Conservation (phyloP, 192 early-diverging fungal genomes). For the Chytriomyces hyalinus region DNA sequence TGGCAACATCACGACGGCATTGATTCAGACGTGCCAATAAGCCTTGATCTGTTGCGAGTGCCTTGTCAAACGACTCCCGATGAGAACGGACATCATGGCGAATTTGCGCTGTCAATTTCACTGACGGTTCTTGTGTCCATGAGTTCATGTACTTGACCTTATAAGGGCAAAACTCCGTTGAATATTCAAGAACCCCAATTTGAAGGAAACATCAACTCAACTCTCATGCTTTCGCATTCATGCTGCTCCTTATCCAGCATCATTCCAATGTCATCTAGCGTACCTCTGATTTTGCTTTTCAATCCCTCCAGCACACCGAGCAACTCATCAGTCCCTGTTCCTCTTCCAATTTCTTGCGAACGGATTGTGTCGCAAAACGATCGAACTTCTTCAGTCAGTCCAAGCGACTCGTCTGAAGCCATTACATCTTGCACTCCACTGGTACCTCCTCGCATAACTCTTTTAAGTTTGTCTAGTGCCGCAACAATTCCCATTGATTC, state of each 20-base stretch:
- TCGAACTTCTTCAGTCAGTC: slow-evolving; percentile 59
- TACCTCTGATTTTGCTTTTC: slow-evolving; percentile 67
- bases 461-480: slow-evolving; percentile 79
- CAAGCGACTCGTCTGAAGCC: slow-evolving; percentile 40
- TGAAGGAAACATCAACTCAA: slow-evolving; percentile 45
- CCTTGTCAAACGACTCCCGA: slow-evolving; percentile 79
- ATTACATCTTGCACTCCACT: slow-evolving; percentile 19
- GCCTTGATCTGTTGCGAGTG: slow-evolving; percentile 58
- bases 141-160: slow-evolving; percentile 75
- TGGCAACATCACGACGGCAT: slow-evolving; percentile 34
- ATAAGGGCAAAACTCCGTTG: neutral
- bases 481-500: slow-evolving; percentile 86
- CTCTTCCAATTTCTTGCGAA: slow-evolving; percentile 29
- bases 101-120: slow-evolving; percentile 70
- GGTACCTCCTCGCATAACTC: slow-evolving; percentile 46
- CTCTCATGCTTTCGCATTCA: slow-evolving; percentile 78
- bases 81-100: slow-evolving; percentile 77
- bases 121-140: slow-evolving; percentile 87
- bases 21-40: slow-evolving; percentile 40
- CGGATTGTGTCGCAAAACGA: slow-evolving; percentile 67
- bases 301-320: slow-evolving; percentile 68
- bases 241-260: slow-evolving; percentile 86
- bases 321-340: slow-evolving; percentile 55
- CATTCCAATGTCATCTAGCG: slow-evolving; percentile 68
- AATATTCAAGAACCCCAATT: neutral